Evolutionary conservation across 805 yeast genomes (phyloP), one percentile per base, ranked within the genome.

Genomic region (Suhomyces emberorum): DNA sequence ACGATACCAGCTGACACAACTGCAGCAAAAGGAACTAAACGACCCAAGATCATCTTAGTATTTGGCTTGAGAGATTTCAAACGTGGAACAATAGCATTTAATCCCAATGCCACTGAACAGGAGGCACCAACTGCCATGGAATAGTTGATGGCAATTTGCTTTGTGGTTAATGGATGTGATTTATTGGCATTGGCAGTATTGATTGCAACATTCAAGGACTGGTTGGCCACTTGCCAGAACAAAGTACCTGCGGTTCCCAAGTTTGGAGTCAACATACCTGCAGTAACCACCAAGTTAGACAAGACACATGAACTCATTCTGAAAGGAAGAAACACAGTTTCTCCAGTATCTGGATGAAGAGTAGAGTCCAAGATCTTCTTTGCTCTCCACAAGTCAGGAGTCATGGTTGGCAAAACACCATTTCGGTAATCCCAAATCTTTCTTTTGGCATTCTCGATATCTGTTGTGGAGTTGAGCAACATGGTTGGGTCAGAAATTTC

Each of bases 211-310:
- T 93, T 93, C 46, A 93, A 72, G 15, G 96, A 87, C 65, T 93
- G 99, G 65, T 93, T 93, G 15, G 97, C 95, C 58, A 93, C 78
- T 65, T 93, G 99, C 99, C 98, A 93, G 63, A 93, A 91, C 15
- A 88, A 57, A 0, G 98, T 91, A 25, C 98, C 99, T 0, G 75
- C 78, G 7, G 88, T 79, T 7, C 95, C 95, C 55, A 93, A 61
- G 38, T 85, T 84, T 6, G 99, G 99, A 1, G 97, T 91, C 47
- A 93, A 74, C 99, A 93, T 93, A 47, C 99, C 99, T 3, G 84
- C 91, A 4, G 98, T 91, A 33, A 93, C 98, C 15, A 91, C 91
- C 61, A 93, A 65, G 60, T 93, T 93, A 8, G 96, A 87, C 36
- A 93, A 68, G 12, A 93, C 99, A 66, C 93, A 88, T 21, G 91